Percentiles rank a stretch among this genome's conserved stretches.
These are phyloP conservation scores for Hypoxylon sp. DNA, from an alignment of 2,329 filamentous ascomycete species.

Conservation along the genomic window DNA sequence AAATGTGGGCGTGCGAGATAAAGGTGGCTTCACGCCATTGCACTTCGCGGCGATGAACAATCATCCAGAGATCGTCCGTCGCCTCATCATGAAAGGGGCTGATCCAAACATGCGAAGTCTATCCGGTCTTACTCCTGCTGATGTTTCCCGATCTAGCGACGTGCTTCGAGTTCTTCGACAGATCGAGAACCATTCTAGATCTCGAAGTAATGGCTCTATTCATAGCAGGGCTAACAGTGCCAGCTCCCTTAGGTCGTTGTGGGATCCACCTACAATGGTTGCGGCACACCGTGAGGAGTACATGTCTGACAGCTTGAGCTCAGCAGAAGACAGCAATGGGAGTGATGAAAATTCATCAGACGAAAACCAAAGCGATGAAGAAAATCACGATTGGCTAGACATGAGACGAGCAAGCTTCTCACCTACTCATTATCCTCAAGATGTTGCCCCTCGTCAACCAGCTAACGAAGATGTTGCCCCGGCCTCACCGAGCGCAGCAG, in stretches of 20 bases:
- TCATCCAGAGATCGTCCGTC: conserved; percentile 81
- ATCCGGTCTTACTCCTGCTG: conserved; percentile 78
- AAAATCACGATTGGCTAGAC: conserved; percentile 58
- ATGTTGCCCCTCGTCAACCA: conserved; percentile 44
- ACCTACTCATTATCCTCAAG: conserved; percentile 44
- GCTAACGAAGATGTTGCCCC: conserved; percentile 57
- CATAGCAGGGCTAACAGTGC: conserved; percentile 76
- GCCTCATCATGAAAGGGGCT: conserved; percentile 80
- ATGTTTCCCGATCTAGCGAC: conserved; percentile 76
- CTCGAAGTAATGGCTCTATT: conserved; percentile 74
- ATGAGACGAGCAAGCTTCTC: conserved; percentile 55
- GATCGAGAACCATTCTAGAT: conserved; percentile 73
- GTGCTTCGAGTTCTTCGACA: conserved; percentile 75
- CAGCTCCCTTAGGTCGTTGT: conserved; percentile 76
- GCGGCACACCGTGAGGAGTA: conserved; percentile 55
- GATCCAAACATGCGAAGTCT: conserved; percentile 79
- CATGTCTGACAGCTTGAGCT: conserved; percentile 60
- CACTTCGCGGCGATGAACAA: conserved; percentile 85
- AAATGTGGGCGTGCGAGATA: conserved; percentile 80
- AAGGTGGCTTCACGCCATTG: conserved; percentile 84
- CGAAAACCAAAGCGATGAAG: conserved; percentile 59
- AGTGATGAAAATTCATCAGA: conserved; percentile 55
- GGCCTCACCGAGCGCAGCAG: conserved; percentile 72
- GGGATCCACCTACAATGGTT: conserved; percentile 67
- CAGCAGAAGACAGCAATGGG: conserved; percentile 57